Evolutionary conservation across 257 asterid species (phyloP).

Genomic region (Echium plantagineum): DNA sequence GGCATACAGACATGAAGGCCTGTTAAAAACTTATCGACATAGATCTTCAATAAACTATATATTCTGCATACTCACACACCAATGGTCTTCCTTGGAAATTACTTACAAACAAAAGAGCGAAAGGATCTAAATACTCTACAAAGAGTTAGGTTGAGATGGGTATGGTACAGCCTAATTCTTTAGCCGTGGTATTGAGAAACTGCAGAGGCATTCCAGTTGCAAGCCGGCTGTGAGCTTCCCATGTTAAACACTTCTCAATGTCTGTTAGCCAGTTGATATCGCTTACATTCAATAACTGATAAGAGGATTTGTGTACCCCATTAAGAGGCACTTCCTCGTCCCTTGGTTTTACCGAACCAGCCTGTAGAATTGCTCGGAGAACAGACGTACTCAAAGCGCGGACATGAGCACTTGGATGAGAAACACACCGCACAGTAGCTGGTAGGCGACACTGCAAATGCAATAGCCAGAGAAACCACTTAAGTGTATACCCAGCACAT

Average conservation of each 20-base stretch:
- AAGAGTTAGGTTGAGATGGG: constrained; percentile 29
- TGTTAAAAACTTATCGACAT: background rate
- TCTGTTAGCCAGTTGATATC: constrained; percentile 61
- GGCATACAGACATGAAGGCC: background rate
- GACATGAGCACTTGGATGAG: constrained; percentile 93
- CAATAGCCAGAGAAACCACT: background rate
- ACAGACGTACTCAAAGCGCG: constrained; percentile 95
- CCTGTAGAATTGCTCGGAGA: constrained; percentile 71
- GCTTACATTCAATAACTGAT: constrained; percentile 40
- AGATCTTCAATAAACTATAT: background rate
- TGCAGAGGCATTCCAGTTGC: constrained; percentile 61
- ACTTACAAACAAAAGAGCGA: constrained; percentile 8
- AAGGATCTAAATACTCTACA: constrained; percentile 6
- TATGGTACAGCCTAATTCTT: constrained; percentile 73
- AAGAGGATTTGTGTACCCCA: constrained; percentile 30
- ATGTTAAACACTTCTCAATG: constrained; percentile 67
- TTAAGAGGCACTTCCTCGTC: constrained; percentile 26
- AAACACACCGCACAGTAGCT: constrained; percentile 81
- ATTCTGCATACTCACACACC: constrained; percentile 10
- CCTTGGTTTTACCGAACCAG: constrained; percentile 38
- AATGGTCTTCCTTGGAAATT: constrained; percentile 5
- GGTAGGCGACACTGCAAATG: constrained; percentile 78
- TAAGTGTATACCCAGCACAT: background rate
- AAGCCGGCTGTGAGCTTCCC: constrained; percentile 88
- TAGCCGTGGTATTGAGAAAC: constrained; percentile 71